Percentiles rank a stretch among this genome's conserved stretches.
Conservation (phyloP, 441 rosid genomes). For the Populus trichocarpa region DNA sequence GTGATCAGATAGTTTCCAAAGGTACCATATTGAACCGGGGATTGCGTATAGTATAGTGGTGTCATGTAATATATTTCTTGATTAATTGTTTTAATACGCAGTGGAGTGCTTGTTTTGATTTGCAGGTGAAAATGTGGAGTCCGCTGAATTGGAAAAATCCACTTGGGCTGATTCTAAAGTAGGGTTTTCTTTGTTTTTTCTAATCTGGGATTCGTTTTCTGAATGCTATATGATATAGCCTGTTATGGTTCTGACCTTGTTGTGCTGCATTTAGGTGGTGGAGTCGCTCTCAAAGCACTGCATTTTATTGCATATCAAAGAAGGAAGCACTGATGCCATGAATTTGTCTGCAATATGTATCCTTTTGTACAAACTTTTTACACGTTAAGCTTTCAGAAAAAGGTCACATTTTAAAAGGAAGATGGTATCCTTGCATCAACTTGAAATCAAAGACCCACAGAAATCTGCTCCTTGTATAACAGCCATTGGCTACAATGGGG, state of each 20-base stretch:
- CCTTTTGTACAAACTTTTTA: constrained; percentile 27
- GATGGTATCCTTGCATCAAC: constrained; percentile 53
- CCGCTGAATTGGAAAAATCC: constrained; percentile 49
- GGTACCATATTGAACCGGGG: background rate
- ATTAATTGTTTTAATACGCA: background rate
- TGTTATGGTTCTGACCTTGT: constrained; percentile 11
- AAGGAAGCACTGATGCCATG: constrained; percentile 55
- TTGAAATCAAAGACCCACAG: constrained; percentile 55
- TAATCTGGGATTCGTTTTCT: background rate
- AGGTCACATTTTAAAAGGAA: constrained; percentile 2
- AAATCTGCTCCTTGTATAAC: constrained; percentile 66
- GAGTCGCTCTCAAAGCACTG: constrained; percentile 60
- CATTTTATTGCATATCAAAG: constrained; percentile 14
- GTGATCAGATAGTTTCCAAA: background rate
- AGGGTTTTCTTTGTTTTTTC: background rate
- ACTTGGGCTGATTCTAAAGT: constrained; percentile 64
- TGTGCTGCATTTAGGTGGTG: constrained; percentile 44
- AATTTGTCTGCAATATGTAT: constrained; percentile 84
- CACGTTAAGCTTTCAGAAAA: background rate
- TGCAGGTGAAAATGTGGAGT: constrained; percentile 59
- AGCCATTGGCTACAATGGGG: constrained; percentile 78
- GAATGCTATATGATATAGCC: background rate
- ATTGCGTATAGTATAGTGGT: background rate
- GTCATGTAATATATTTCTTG: background rate
- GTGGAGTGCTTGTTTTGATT: background rate